phyloP scores from a whole-genome alignment of 208 protist species.

The Herpetomonas samuelpessoai region DNA sequence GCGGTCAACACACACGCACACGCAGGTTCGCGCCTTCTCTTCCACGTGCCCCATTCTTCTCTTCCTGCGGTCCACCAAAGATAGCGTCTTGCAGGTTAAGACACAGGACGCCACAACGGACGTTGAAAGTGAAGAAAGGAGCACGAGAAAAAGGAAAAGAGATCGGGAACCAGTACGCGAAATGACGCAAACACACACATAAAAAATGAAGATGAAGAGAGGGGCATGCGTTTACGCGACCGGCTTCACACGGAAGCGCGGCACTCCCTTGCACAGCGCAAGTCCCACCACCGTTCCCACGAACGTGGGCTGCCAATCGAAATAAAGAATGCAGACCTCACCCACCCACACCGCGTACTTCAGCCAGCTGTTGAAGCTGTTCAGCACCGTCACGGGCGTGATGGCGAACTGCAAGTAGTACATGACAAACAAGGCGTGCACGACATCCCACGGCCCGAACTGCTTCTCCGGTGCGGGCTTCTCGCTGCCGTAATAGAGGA shows the following conservation, averaged over 20 bases:
- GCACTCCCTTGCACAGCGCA: slow-evolving; percentile 66
- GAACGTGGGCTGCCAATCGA: slow-evolving; percentile 87
- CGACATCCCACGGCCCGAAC: slow-evolving; percentile 90
- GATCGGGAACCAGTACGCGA: slow-evolving; percentile 5
- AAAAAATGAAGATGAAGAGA: slow-evolving; percentile 13
- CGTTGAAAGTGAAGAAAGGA: slow-evolving; percentile 4
- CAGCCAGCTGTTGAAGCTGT: slow-evolving; percentile 87
- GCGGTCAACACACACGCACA: slow-evolving; percentile 1
- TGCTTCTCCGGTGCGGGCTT: slow-evolving; percentile 70
- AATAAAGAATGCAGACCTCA: slow-evolving; percentile 83
- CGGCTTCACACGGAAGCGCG: slow-evolving; percentile 43
- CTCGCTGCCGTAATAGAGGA: slow-evolving; percentile 45
- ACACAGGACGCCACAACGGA: background rate
- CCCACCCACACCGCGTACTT: slow-evolving; percentile 88
- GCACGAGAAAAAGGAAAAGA: background rate
- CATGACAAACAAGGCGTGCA: slow-evolving; percentile 80
- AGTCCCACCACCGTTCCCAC: slow-evolving; percentile 68
- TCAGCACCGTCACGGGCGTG: slow-evolving; percentile 65
- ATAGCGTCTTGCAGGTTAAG: background rate
- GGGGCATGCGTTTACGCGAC: slow-evolving; percentile 5
- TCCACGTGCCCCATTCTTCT: background rate
- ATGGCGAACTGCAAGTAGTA: slow-evolving; percentile 74
- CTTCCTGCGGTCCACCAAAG: background rate
- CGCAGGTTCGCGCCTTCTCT: background rate
- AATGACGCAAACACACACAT: slow-evolving; percentile 25